Evolutionary conservation across 2,329 filamentous ascomycete species (phyloP), one percentile per base, ranked within the genome.

Genomic region (Fusarium begoniae): DNA sequence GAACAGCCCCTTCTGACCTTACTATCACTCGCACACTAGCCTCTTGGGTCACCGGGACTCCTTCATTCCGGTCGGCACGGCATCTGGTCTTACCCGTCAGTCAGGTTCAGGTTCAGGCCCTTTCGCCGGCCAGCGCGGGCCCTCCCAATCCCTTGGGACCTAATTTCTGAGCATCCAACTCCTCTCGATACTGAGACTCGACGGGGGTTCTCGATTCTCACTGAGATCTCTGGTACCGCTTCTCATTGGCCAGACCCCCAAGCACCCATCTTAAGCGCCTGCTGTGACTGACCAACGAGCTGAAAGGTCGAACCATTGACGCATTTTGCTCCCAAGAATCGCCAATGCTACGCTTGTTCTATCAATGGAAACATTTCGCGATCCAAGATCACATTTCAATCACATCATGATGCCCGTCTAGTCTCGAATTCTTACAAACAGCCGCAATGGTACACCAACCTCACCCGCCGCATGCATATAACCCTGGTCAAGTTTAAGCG

Each of bases 221-320:
- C 70, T 62, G 61, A 77, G 75, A 77, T 77, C 72, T 69, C 62
- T 75, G 75, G 75, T 69, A 77, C 70, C 58, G 37, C 50, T 37
- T 53, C 26, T 64, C 32, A 77, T 77, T 77, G 75, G 75, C 45
- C 44, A 26, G 44, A 26, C 30, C 56, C 44, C 55, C 55, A 60
- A 57, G 50, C 24, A 37, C 41, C 51, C 58, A 63, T 48, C 35
- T 35, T 61, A 55, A 40, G 48, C 50, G 48, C 48, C 28, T 63
- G 48, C 54, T 55, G 35, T 50, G 35, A 69, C 54, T 66, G 30
- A 57, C 28, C 30, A 53, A 51, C 24, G 30, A 54, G 32, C 41
- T 50, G 26, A 44, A 50, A 47, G n/a, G 32, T 37, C 38, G 58
- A 56, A 14, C 56, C 14, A 37, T 38, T 63, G 35, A 47, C 47